Conservation (phyloP, 2,329 filamentous ascomycete species). For the Alternaria brassicae region DNA sequence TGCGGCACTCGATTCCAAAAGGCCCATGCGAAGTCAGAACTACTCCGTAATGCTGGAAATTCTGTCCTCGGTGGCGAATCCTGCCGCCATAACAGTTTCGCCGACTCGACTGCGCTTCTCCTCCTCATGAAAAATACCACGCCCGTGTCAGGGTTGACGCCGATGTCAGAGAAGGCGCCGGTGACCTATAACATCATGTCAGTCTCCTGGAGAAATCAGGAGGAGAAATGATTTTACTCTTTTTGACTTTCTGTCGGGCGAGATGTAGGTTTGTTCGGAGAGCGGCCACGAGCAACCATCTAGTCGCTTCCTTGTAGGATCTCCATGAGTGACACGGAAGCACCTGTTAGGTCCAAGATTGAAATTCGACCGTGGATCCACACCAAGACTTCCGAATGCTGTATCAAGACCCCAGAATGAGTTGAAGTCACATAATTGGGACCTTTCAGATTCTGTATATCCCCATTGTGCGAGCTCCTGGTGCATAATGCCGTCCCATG, state of each 20-base stretch:
- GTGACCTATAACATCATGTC: not conserved
- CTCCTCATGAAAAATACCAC: slow-evolving; percentile 8
- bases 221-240: not conserved
- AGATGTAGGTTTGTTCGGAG: not conserved
- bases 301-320: not conserved
- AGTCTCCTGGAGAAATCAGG: not conserved
- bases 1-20: slow-evolving; percentile 10
- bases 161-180: not conserved
- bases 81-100: not conserved
- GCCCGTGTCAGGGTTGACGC: slow-evolving; percentile 4
- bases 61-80: not conserved
- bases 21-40: slow-evolving; percentile 7
- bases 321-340: not conserved
- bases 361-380: not conserved
- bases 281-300: not conserved
- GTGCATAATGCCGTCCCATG: not conserved
- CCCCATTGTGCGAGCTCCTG: slow-evolving; percentile 1
- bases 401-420: not conserved
- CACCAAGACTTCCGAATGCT: not conserved
- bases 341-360: not conserved
- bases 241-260: not conserved
- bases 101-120: not conserved
- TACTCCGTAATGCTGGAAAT: not conserved
- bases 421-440: not conserved
- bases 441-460: not conserved